Base-by-base conservation (phyloP, 2,329 filamentous ascomycete species). In the Venturiaceae sp. region DNA sequence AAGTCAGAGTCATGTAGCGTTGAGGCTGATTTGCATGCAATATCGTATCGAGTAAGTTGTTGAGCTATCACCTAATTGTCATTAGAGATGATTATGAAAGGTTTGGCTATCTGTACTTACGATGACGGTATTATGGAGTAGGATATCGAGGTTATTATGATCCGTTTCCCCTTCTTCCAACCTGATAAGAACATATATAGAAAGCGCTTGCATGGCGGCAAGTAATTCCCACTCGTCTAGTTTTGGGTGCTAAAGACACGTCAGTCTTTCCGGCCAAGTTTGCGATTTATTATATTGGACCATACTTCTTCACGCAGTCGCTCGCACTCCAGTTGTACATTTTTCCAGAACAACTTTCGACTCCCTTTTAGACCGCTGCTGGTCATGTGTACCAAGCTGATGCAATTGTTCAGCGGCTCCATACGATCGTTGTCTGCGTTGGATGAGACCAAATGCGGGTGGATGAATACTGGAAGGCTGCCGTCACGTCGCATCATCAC, bases 151-250 rank as follows among this genome's bases (percentile, higher is more conserved):
- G 52, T 77, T 70, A 60, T 76, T 77, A 32, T 75, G 54, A 1
- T 74, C 69, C 1, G 71, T 77, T 63, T 76, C 72, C 41, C 74
- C 74, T 66, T 79, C 75, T 53, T 73, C 69, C 30, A 78, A 37
- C 21, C 74, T 65, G 6, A 75, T 64, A 5, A 78, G 64, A 34
- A 75, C 70, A 60, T 78, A 78, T 14, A 78, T 71, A 1, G 68
- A 69, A 2, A 77, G 65, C 2, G 76, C 74, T 64, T 77, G 75
- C 68, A 76, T 71, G 14, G 69, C 70, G 58, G 72, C 70, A 53
- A 77, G 67, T 2, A 75, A 50, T 57, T 70, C 70, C 71, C 73
- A 75, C 58, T 66, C 70, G 39, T 65, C 66, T 28, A 74, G 62
- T 1, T 61, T 64, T 23, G 36, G 5, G 65, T 63, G 60, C 71